Percentiles rank a stretch among this genome's conserved stretches.
These are phyloP conservation scores for Plectosphaerella cucumerina DNA, from an alignment of 2,329 filamentous ascomycete genomes.

Conservation along the genomic window DNA sequence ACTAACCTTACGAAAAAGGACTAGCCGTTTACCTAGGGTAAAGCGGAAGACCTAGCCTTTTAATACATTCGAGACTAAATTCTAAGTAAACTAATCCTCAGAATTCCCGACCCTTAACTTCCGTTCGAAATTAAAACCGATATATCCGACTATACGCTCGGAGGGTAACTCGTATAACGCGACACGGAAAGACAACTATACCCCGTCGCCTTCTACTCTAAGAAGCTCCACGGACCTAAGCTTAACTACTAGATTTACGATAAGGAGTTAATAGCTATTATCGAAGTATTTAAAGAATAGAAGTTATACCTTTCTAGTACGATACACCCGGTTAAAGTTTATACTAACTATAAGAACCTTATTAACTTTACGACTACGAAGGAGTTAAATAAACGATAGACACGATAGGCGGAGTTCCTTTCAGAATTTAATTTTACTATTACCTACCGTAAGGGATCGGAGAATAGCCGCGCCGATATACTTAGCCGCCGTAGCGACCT, in stretches of 20 bases:
- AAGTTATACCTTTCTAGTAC: background rate
- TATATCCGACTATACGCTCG: too few relatives aligned
- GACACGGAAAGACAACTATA: too few relatives aligned
- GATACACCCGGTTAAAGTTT: constrained; percentile 1
- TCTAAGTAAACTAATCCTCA: background rate
- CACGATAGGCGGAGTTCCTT: too few relatives aligned
- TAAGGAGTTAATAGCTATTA: constrained; percentile 2
- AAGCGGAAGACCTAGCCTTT: background rate
- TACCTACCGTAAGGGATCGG: too few relatives aligned
- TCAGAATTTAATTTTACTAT: too few relatives aligned
- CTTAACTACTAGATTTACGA: background rate
- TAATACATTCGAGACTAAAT: background rate
- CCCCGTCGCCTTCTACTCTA: too few relatives aligned
- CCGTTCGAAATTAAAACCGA: constrained; percentile 2
- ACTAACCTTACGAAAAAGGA: background rate
- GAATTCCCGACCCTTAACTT: constrained; percentile 1
- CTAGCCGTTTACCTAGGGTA: too few relatives aligned
- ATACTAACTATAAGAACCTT: constrained; percentile 2
- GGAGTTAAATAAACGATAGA: background rate
- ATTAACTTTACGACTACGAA: background rate
- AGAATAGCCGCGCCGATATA: too few relatives aligned
- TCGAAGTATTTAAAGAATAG: background rate
- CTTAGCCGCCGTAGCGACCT: too few relatives aligned
- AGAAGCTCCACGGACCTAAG: too few relatives aligned
- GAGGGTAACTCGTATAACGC: too few relatives aligned